These are phyloP conservation scores for Lojkania enalia DNA, from an alignment of 2,329 filamentous ascomycete genomes.

Conservation along the genomic window DNA sequence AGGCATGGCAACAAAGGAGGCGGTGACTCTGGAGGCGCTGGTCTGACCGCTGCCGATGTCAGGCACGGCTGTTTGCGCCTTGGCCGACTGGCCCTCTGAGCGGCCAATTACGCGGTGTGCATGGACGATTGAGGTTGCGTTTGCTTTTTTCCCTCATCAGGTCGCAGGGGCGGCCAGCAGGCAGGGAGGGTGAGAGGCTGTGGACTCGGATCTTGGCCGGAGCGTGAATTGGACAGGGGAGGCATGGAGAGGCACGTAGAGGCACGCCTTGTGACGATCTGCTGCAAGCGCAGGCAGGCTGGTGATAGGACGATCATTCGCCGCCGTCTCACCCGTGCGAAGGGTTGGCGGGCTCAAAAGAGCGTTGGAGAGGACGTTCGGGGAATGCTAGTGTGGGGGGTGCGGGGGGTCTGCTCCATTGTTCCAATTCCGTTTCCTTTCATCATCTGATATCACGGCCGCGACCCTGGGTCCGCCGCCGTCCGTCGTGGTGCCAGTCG, in stretches of 20 bases:
- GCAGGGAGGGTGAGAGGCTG: conserved; percentile 27
- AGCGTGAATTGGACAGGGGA: conserved; percentile 32
- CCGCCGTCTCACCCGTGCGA: conserved; percentile 36
- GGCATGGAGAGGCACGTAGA: no score
- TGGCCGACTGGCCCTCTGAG: conserved; percentile 18
- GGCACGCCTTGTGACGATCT: conserved; percentile 43
- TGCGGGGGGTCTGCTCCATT: conserved; percentile 34
- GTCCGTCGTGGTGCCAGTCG: conserved; percentile 38
- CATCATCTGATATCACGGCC: conserved; percentile 43
- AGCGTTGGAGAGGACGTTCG: conserved; percentile 39
- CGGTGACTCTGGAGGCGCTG: conserved; percentile 37
- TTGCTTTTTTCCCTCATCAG: conserved; percentile 38
- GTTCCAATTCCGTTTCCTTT: conserved; percentile 13
- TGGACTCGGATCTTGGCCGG: conserved; percentile 39
- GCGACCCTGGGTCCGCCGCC: conserved; percentile 21
- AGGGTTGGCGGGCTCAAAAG: conserved; percentile 35
- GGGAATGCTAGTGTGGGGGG: conserved; percentile 43
- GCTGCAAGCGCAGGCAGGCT: conserved; percentile 24
- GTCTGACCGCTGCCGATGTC: conserved; percentile 35
- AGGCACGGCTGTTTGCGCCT: conserved; percentile 39
- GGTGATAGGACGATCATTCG: conserved; percentile 38
- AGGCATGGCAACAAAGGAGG: conserved; percentile 38
- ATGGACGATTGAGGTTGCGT: conserved; percentile 29
- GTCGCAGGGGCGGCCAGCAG: conserved; percentile 17
- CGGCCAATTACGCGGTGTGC: conserved; percentile 33